Evolutionary conservation across 331 rosid species (phyloP), one percentile per base, ranked within the genome.

Genomic region (Malus hybrid): DNA sequence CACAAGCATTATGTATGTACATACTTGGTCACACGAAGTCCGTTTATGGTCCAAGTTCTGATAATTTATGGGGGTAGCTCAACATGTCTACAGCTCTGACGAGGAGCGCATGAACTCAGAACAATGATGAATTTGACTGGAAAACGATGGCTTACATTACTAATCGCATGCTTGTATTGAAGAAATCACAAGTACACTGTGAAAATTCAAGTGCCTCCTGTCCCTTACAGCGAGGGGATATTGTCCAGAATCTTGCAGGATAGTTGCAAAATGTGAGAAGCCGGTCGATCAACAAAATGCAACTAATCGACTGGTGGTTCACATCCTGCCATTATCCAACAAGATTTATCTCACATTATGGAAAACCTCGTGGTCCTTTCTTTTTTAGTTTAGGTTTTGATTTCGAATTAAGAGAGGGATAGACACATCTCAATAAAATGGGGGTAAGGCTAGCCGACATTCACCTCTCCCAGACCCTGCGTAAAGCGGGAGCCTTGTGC

Each of bases 71-170:
- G 70, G 70, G 70, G 19, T n/a, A 11, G 55, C 57, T 52, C 57
- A 6, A 10, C 6, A 10, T 57, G 53, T 55, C 67, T 66, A 66
- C 29, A 18, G 3, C 28, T 24, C 20, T 24, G 73, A 56, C 60
- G 66, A 75, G 67, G 67, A 26, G 67, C 20, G n/a, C 73, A 66
- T 75, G 79, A 75, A 71, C 63, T 28, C 39, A 14, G 66, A 4
- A 15, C 15, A 4, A 8, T 1, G 77, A 73, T 61, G 42, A 16
- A 42, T 26, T 39, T 26, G 30, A 24, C 76, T 16, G 3, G 58
- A 73, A 42, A 61, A 26, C 42, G 42, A 73, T 26, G 77, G 60
- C n/a, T 52, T 42, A 11, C 14, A 26, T 24, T n/a, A 61, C 29
- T 36, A 15, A 7, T 28, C n/a, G 48, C 50, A 29, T 62, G 63